These are phyloP conservation scores for Astrothelium subdiscretum DNA, from an alignment of 495 filamentous ascomycete genomes.

Conservation along the genomic window DNA sequence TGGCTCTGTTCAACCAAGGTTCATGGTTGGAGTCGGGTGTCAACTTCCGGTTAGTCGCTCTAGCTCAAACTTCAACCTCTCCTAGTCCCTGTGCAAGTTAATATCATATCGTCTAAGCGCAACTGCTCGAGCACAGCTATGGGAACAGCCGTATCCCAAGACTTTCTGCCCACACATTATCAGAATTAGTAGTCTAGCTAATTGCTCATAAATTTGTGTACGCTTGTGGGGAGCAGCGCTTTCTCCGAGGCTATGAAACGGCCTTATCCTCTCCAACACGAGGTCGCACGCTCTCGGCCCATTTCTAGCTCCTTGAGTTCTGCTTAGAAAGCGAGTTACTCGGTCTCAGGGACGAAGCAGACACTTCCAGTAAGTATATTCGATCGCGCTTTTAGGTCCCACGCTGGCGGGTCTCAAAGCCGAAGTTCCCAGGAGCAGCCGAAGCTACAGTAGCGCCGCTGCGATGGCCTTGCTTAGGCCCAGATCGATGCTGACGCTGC, in stretches of 20 bases:
- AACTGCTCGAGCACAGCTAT: not conserved
- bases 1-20: not conserved
- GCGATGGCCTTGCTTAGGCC: not conserved
- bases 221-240: too few species aligned
- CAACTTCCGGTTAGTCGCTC: too few species aligned
- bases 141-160: too few species aligned
- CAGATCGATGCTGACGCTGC: not conserved
- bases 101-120: not conserved
- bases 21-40: not conserved
- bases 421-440: not conserved
- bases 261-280: not conserved
- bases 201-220: too few species aligned
- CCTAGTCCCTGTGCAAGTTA: not conserved
- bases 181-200: too few species aligned
- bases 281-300: not conserved
- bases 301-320: too few species aligned
- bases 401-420: not conserved
- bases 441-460: conserved; percentile 1
- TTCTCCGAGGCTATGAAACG: too few species aligned
- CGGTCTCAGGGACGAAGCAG: too few species aligned
- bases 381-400: not conserved
- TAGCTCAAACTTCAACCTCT: not conserved
- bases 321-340: too few species aligned
- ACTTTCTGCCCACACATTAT: too few species aligned
- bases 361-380: not conserved